These are phyloP conservation scores for Penicillium oxalicum DNA, from an alignment of 2,329 filamentous ascomycete genomes.

Conservation along the genomic window DNA sequence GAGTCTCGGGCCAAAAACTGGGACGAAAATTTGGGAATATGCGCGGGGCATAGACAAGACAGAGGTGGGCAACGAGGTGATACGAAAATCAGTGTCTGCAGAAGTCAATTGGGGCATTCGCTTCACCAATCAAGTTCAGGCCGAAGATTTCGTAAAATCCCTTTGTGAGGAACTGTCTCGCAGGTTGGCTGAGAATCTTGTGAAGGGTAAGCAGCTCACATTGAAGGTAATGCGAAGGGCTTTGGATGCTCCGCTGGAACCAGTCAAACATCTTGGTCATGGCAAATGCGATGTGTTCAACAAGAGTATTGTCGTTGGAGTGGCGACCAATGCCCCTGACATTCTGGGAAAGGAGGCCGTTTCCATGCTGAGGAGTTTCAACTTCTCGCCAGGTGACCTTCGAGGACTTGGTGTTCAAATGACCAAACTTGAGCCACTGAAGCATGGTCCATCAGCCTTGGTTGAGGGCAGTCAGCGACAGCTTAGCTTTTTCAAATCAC, in stretches of 20 bases:
- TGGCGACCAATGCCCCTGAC: constrained; percentile 71
- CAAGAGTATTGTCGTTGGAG: constrained; percentile 75
- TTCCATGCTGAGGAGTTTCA: constrained; percentile 73
- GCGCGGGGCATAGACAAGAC: constrained; percentile 77
- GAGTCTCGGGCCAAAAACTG: constrained; percentile 82
- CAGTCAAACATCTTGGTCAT: constrained; percentile 88
- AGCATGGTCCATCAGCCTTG: constrained; percentile 46
- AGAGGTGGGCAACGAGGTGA: constrained; percentile 78
- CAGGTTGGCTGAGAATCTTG: constrained; percentile 71
- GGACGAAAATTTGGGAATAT: constrained; percentile 85
- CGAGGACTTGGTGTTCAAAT: constrained; percentile 87
- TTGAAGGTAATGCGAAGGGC: constrained; percentile 92
- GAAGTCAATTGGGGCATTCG: constrained; percentile 98
- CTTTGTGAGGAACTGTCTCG: constrained; percentile 79
- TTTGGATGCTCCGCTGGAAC: constrained; percentile 79
- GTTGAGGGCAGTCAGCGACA: constrained; percentile 71
- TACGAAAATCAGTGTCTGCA: constrained; percentile 90
- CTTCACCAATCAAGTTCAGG: constrained; percentile 86
- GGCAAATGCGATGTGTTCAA: constrained; percentile 93
- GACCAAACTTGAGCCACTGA: constrained; percentile 82
- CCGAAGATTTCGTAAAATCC: constrained; percentile 82
- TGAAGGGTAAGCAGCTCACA: constrained; percentile 81
- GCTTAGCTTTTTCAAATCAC: constrained; percentile 60
- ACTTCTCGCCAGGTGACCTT: constrained; percentile 85
- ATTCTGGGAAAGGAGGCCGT: constrained; percentile 74